Evolutionary conservation across 1,284 basidiomycete species (phyloP).

Genomic region (Ganoderma meredithae): DNA sequence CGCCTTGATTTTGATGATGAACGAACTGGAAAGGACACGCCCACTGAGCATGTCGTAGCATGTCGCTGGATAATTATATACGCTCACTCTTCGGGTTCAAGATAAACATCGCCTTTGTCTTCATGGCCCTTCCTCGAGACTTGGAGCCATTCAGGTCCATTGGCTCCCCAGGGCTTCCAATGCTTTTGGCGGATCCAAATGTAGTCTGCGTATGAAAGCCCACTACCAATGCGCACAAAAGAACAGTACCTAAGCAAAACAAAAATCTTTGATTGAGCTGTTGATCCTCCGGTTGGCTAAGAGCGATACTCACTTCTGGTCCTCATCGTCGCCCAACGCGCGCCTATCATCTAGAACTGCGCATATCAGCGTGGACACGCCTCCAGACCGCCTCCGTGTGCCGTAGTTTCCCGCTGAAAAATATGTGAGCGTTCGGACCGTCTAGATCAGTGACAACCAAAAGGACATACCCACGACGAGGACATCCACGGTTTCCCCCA

Average conservation of each 20-base stretch:
- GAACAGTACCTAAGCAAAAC: constrained; percentile 65
- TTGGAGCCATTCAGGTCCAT: constrained; percentile 67
- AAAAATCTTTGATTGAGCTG: neutral
- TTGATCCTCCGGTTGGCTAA: too few species aligned
- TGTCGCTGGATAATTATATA: neutral
- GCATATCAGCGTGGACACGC: constrained; percentile 82
- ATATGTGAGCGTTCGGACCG: constrained; percentile 9
- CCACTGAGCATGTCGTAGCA: neutral
- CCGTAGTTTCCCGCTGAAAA: constrained; percentile 76
- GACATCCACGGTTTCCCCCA: constrained; percentile 90
- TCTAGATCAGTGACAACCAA: neutral
- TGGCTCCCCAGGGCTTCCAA: constrained; percentile 78
- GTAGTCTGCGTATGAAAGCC: constrained; percentile 85
- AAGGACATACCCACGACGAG: constrained; percentile 79
- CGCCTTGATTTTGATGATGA: constrained; percentile 90
- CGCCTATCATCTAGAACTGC: constrained; percentile 77
- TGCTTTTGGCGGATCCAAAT: constrained; percentile 79
- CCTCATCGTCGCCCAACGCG: constrained; percentile 56
- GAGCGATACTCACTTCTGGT: constrained; percentile 58
- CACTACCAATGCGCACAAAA: constrained; percentile 89
- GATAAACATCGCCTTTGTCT: constrained; percentile 83
- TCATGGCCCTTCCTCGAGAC: constrained; percentile 67
- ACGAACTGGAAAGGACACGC: constrained; percentile 61
- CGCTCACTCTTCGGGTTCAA: constrained; percentile 80
- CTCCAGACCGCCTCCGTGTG: constrained; percentile 74